phyloP scores from a whole-genome alignment of 2,329 filamentous ascomycete genomes.

The Graphilbum sp. region DNA sequence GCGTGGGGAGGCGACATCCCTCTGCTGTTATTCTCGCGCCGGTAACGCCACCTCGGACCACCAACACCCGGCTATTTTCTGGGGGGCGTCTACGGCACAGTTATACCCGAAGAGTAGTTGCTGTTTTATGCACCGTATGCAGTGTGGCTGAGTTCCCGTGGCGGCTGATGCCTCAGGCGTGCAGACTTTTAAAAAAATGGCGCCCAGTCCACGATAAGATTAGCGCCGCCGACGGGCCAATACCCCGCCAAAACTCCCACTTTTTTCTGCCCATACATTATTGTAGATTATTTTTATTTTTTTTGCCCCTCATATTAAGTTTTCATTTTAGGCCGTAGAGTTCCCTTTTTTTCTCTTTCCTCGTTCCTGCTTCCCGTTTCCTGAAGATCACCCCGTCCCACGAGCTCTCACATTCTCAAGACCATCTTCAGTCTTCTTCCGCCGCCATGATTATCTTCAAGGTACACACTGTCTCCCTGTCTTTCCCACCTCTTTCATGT shows the following conservation, averaged over 20 bases:
- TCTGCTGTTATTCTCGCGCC: slow-evolving; percentile 1
- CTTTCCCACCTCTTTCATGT: too few relatives aligned
- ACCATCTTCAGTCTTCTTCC: too few relatives aligned
- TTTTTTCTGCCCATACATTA: slow-evolving; percentile 4
- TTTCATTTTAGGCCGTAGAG: too few relatives aligned
- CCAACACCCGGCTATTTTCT: slow-evolving; percentile 1
- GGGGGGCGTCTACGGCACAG: too few relatives aligned
- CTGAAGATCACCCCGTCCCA: background rate
- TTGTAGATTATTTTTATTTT: slow-evolving; percentile 5
- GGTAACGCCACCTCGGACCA: slow-evolving; percentile 6
- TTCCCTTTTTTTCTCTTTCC: slow-evolving; percentile 3
- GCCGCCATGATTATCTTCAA: slow-evolving; percentile 61
- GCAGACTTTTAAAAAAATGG: too few relatives aligned
- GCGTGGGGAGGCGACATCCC: background rate
- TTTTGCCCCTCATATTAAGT: slow-evolving; percentile 6
- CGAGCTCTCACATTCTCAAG: too few relatives aligned
- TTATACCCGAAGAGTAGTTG: too few relatives aligned
- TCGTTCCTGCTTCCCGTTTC: slow-evolving; percentile 7
- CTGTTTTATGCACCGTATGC: too few relatives aligned
- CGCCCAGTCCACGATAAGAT: background rate
- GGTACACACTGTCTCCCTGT: too few relatives aligned
- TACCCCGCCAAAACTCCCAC: slow-evolving; percentile 6
- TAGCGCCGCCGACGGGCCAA: background rate
- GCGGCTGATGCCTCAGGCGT: too few relatives aligned
- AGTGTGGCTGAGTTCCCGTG: too few relatives aligned